phyloP scores from a whole-genome alignment of 208 protist genomes.

The Leishmania major region DNA sequence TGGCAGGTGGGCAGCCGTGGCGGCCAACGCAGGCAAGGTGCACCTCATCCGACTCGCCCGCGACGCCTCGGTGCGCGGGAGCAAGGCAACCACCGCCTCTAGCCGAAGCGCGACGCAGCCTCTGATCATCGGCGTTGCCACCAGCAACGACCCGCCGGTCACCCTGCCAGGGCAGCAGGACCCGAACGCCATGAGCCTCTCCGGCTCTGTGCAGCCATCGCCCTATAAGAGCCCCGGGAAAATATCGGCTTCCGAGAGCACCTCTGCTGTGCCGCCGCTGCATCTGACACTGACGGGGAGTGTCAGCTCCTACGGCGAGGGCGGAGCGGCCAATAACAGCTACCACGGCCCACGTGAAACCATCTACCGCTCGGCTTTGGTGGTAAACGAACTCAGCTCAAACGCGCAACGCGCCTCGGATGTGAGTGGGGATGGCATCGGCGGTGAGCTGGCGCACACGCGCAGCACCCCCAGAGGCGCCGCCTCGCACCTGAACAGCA shows the following conservation, averaged over 20 bases:
- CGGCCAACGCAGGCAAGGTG: slow-evolving; percentile 81
- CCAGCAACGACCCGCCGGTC: neutral
- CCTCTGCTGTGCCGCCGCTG: slow-evolving; percentile 3
- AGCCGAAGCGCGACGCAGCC: neutral
- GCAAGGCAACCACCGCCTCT: slow-evolving; percentile 7
- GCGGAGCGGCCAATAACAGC: slow-evolving; percentile 2
- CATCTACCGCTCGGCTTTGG: slow-evolving; percentile 71
- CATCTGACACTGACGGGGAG: slow-evolving; percentile 23
- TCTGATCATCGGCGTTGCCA: neutral
- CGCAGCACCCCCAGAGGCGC: neutral
- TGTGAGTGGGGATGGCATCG: slow-evolving; percentile 2
- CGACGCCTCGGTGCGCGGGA: slow-evolving; percentile 33
- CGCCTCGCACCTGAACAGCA: slow-evolving; percentile 30
- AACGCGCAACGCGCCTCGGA: slow-evolving; percentile 29
- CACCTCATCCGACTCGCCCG: slow-evolving; percentile 77
- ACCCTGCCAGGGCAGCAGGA: slow-evolving; percentile 11
- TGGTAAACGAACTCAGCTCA: slow-evolving; percentile 48
- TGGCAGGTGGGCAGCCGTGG: slow-evolving; percentile 71
- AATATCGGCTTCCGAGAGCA: slow-evolving; percentile 8
- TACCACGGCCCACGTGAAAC: slow-evolving; percentile 35
- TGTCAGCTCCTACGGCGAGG: slow-evolving; percentile 9
- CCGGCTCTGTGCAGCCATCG: slow-evolving; percentile 7
- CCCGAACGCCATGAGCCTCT: slow-evolving; percentile 1
- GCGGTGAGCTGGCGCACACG: slow-evolving; percentile 12
- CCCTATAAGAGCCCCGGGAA: slow-evolving; percentile 17